Base-by-base conservation (phyloP, 805 yeast genomes). In the Candida takata region DNA sequence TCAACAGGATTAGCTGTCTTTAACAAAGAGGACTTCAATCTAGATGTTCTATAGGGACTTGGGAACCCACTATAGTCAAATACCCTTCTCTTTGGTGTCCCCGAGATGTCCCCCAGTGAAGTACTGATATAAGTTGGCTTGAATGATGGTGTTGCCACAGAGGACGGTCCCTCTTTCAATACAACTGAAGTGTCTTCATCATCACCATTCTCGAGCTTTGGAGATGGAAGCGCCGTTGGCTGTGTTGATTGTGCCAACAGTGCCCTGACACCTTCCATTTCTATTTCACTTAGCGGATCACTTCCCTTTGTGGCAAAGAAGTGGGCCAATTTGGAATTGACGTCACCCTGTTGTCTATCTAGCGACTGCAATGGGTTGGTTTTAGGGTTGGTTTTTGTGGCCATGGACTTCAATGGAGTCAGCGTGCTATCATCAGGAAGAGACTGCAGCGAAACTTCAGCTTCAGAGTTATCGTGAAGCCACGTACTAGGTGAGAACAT, bases 291-390 rank as follows among this genome's bases (percentile, higher is more conserved):
- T 42, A 85, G 63, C 5, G 90, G 86, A n/a, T 60, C 60, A 37
- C 77, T 72, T n/a, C 95, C 95, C 54, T 83, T 84, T 29, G 61
- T 64, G n/a, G 67, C 66, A 56, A 84, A 84, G 52, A 85, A 84
- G 20, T 69, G 73, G 10, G 86, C 79, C 32, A 84, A 59, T 23
- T 72, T 69, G 21, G 72, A 75, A 58, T 79, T 81, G 80, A 77
- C 12, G 68, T 61, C 18, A 8, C 16, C 14, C 8, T 8, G 8
- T 9, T 15, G 18, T 15, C 6, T 10, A 6, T 20, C 9, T 20
- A n/a, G n/a, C n/a, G n/a, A n/a, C n/a, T n/a, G n/a, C n/a, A n/a
- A 7, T 20, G 23, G 7, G 23, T 10, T 20, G 7, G 29, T 27
- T 8, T 14, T 15, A 6, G 29, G n/a, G 10, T 10, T 14, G 5